Base-by-base conservation (phyloP, 176 grass and related monocot genomes). In the Oryza meyeriana region DNA sequence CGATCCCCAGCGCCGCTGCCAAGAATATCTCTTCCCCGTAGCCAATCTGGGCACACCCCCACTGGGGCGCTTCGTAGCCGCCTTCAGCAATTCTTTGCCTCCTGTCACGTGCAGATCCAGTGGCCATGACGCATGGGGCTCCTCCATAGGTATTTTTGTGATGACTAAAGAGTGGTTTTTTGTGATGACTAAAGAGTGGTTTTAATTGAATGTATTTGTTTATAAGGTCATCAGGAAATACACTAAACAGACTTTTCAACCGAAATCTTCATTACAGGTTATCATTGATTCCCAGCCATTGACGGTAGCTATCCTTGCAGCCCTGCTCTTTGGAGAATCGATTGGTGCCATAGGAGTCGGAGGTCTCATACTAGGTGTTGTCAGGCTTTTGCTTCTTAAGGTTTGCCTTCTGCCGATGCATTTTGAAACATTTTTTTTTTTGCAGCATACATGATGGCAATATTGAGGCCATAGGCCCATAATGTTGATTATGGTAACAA, bases 241-340 rank as follows among this genome's bases (percentile, higher is more conserved):
- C 62, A 92, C 95, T 6, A 94, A 93, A 63, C 92, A 97, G 74
- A 81, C 94, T 55, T 89, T 97, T 4, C 4, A 77, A 71, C 40
- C 61, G 45, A 68, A 74, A 64, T 84, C 64, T 66, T 62, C 48
- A 28, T 88, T 90, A 71, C 89, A 99, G 96, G 96, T 95, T 58
- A 99, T 99, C 24, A 99, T 99, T 41, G 93, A 99, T 69, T 99
- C 93, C 24, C 91, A 95, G 33, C 96, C 96, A 76, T 91, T 99
- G 73, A 99, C 93, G 20, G 93, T 99, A 47, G 96, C 96, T 71
- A 40, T 99, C 69, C 93, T 99, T 75, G 96, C 96, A 62, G 76
- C 93, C 3, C 41, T 99, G 26, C 72, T 99, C 61, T 95, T 95
- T 84, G 93, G 96, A 58, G 93, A 99, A 84, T 94, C 96, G 20